Evolutionary conservation across 331 rosid genomes (phyloP).

Genomic region (Quercus tomentella): DNA sequence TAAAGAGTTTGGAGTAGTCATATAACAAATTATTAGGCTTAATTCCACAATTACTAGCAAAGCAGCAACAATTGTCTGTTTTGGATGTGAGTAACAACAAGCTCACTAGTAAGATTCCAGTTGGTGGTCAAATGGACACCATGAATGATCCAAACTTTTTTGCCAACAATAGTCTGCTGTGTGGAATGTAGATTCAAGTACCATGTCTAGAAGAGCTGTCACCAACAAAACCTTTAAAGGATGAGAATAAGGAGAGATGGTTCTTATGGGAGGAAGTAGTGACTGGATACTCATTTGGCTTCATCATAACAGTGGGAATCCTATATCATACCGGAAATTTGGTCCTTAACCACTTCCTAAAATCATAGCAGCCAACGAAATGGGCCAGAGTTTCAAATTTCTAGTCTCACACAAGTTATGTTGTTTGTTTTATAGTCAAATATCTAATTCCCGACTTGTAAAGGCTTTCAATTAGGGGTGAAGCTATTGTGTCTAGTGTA

Average conservation of each 20-base stretch:
- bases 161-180: conserved; percentile 21
- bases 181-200: conserved; percentile 21
- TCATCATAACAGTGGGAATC: conserved; percentile 1
- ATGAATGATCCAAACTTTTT: conserved; percentile 16
- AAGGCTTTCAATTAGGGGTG: too few relatives aligned
- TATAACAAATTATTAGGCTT: conserved; percentile 19
- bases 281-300: conserved; percentile 21
- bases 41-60: conserved; percentile 17
- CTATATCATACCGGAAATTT: background rate
- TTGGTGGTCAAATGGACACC: conserved; percentile 15
- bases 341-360: background rate
- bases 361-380: background rate
- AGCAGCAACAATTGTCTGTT: background rate
- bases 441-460: too few relatives aligned
- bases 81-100: conserved; percentile 20
- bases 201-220: conserved; percentile 1
- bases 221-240: background rate
- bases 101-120: conserved; percentile 17
- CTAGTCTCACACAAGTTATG: background rate
- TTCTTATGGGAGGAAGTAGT: conserved; percentile 19
- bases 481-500: too few relatives aligned
- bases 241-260: background rate
- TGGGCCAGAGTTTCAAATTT: background rate
- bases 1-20: conserved; percentile 31
- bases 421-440: too few relatives aligned